Evolutionary conservation across 2,329 filamentous ascomycete species (phyloP).

Genomic region (Capronia epimyces): DNA sequence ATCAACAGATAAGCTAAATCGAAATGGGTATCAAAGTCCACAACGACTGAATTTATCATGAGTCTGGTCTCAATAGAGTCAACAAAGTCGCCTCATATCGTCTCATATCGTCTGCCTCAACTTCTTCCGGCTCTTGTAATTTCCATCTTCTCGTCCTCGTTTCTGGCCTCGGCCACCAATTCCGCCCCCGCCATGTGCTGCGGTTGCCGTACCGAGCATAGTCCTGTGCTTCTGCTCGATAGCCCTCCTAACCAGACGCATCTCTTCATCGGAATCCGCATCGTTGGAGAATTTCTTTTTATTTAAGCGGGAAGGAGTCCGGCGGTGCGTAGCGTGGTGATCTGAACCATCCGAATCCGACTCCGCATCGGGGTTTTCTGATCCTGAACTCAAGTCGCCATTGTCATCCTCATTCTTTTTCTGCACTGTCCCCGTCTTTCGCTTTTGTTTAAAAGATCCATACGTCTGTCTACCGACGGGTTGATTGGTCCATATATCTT

Average conservation of each 20-base stretch:
- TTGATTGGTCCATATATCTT: conserved; percentile 21
- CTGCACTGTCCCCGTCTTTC: conserved; percentile 2
- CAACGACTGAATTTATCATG: too few relatives aligned
- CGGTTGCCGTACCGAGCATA: conserved; percentile 3
- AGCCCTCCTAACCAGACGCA: conserved; percentile 16
- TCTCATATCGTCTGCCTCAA: conserved; percentile 16
- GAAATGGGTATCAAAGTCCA: too few relatives aligned
- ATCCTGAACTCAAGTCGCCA: conserved; percentile 17
- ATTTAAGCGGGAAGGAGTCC: not conserved
- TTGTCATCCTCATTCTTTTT: not conserved
- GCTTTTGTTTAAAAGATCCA: conserved; percentile 23
- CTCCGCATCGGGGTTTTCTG: conserved; percentile 3
- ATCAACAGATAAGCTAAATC: too few relatives aligned
- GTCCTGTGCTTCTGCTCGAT: conserved; percentile 20
- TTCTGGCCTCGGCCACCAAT: not conserved
- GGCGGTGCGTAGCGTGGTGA: not conserved
- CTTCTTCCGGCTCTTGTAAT: conserved; percentile 10
- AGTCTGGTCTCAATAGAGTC: too few relatives aligned
- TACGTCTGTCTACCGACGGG: conserved; percentile 24
- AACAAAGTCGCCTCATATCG: not conserved
- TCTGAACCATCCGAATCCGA: conserved; percentile 7
- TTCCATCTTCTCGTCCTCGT: conserved; percentile 6
- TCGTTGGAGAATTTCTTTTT: conserved; percentile 1
- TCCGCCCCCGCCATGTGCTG: conserved; percentile 1
- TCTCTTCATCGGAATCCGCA: conserved; percentile 21